Conservation (phyloP, 768 basidiomycete species). For the Leccinum disarticulatum region DNA sequence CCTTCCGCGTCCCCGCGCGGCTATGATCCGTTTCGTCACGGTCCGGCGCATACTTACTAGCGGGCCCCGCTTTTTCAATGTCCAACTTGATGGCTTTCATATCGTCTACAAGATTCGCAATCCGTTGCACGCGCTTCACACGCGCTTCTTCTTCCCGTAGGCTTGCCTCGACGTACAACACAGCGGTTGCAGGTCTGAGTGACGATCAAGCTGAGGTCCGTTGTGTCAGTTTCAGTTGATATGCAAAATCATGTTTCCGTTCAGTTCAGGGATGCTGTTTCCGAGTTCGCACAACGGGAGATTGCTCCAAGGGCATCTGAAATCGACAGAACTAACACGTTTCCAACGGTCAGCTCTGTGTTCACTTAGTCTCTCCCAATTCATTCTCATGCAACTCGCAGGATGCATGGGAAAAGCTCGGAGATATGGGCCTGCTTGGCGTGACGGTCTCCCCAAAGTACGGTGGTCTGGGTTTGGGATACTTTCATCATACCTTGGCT, state of each 20-base stretch:
- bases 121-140: slow-evolving; percentile 3
- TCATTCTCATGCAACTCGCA: slow-evolving; percentile 32
- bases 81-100: slow-evolving; percentile 13
- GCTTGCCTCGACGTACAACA: slow-evolving; percentile 60
- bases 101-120: slow-evolving; percentile 12
- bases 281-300: slow-evolving; percentile 79
- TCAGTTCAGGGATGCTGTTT: slow-evolving; percentile 80
- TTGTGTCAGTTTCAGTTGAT: not conserved
- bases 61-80: not conserved
- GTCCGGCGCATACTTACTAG: too few relatives aligned
- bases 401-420: slow-evolving; percentile 88
- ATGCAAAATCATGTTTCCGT: not conserved
- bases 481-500: slow-evolving; percentile 84
- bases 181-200: slow-evolving; percentile 71
- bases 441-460: slow-evolving; percentile 79
- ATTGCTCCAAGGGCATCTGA: slow-evolving; percentile 83
- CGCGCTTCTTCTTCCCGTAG: slow-evolving; percentile 8
- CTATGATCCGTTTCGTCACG: slow-evolving; percentile 14
- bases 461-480: slow-evolving; percentile 81
- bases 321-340: slow-evolving; percentile 82
- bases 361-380: not conserved
- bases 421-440: slow-evolving; percentile 90
- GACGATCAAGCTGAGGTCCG: slow-evolving; percentile 79
- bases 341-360: slow-evolving; percentile 57
- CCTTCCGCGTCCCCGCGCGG: not conserved